Conservation (phyloP, 495 filamentous ascomycete genomes). For the Podospora anserina region DNA sequence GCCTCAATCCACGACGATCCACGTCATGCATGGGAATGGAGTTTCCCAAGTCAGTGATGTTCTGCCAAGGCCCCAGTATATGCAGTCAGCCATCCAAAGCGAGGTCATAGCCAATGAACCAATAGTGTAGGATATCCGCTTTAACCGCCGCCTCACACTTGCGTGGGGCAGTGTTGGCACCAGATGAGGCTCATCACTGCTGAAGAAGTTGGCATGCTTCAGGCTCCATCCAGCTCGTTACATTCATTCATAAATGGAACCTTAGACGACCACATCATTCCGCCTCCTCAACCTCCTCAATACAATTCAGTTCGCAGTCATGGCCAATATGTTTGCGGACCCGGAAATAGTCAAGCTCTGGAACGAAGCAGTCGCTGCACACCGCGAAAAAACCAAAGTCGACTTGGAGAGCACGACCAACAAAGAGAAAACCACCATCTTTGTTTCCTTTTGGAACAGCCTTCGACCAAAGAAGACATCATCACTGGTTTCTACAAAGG, state of each 20-base stretch:
- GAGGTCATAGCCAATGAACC: background rate
- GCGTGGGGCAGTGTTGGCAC: background rate
- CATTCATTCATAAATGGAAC: background rate
- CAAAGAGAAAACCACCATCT: background rate
- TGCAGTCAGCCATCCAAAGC: background rate
- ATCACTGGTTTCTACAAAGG: background rate
- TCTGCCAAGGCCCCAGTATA: background rate
- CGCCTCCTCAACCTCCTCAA: background rate
- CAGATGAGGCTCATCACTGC: background rate
- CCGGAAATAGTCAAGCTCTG: slow-evolving; percentile 6
- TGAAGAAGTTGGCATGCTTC: background rate
- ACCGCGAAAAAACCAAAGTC: slow-evolving; percentile 5
- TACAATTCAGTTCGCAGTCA: background rate
- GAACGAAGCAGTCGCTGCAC: slow-evolving; percentile 7
- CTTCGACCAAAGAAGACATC: background rate
- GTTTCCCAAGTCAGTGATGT: background rate
- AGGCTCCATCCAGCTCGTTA: background rate
- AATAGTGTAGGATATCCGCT: background rate
- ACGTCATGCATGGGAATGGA: background rate
- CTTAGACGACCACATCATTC: background rate
- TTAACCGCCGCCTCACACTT: background rate
- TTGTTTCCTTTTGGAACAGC: slow-evolving; percentile 4
- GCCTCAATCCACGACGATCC: background rate
- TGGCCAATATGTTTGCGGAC: background rate
- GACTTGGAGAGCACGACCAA: background rate